Evolutionary conservation across 2,329 filamentous ascomycete species (phyloP).

Genomic region (Alternaria longipes): DNA sequence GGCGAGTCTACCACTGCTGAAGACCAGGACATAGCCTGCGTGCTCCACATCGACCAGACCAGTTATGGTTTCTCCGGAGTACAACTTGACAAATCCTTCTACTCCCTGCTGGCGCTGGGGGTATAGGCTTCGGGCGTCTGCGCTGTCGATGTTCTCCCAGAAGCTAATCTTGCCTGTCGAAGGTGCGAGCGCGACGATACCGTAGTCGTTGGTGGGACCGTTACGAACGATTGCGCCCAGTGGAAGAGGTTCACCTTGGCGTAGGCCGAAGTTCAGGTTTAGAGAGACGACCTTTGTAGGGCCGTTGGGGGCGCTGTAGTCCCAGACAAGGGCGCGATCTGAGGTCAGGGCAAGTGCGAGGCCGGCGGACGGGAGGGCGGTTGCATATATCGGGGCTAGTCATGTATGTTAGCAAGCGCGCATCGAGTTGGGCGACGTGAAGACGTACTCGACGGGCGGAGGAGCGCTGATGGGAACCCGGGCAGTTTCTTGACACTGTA

Average conservation of each 20-base stretch:
- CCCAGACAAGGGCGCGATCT: constrained; percentile 88
- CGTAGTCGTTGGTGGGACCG: constrained; percentile 80
- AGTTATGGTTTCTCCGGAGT: constrained; percentile 78
- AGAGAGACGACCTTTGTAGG: constrained; percentile 80
- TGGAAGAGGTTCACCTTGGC: constrained; percentile 75
- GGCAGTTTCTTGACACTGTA: constrained; percentile 88
- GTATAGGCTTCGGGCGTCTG: constrained; percentile 83
- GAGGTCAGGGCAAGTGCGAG: constrained; percentile 84
- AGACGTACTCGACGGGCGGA: constrained; percentile 70
- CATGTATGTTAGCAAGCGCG: constrained; percentile 27
- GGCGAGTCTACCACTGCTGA: constrained; percentile 85
- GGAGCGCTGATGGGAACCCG: constrained; percentile 80
- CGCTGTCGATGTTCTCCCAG: constrained; percentile 94
- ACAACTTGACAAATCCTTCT: constrained; percentile 77
- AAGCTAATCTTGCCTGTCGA: constrained; percentile 86
- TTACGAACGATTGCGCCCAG: constrained; percentile 84
- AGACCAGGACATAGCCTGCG: constrained; percentile 83
- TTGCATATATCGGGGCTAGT: constrained; percentile 50
- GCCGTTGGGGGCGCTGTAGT: constrained; percentile 73
- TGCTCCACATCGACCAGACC: constrained; percentile 85
- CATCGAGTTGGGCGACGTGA: constrained; percentile 20
- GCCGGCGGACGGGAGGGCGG: constrained; percentile 66
- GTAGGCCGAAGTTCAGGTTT: constrained; percentile 76
- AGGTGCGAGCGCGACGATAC: constrained; percentile 86
- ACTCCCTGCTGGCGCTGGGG: constrained; percentile 83